Conservation (phyloP, 1,284 basidiomycete species). For the Ganoderma multipileum region DNA sequence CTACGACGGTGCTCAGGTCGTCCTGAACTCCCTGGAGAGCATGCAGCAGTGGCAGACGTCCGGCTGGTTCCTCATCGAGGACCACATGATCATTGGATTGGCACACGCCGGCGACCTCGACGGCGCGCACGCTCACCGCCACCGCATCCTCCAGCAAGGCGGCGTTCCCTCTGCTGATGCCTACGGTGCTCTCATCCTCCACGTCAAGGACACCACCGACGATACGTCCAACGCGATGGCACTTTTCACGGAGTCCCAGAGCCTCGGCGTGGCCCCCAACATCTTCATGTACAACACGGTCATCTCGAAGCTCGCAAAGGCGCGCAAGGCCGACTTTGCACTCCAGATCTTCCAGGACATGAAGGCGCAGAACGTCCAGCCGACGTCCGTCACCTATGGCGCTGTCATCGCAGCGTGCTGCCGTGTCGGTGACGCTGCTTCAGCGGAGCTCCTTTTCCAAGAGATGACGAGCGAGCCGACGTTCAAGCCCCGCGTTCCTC, state of each 20-base stretch:
- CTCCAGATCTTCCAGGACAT: slow-evolving; percentile 87
- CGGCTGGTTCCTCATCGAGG: slow-evolving; percentile 84
- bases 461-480: slow-evolving; percentile 83
- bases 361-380: slow-evolving; percentile 71
- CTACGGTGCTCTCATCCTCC: slow-evolving; percentile 89
- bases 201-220: slow-evolving; percentile 92
- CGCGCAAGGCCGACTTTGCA: slow-evolving; percentile 89
- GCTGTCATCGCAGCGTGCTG: slow-evolving; percentile 95
- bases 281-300: slow-evolving; percentile 95
- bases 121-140: slow-evolving; percentile 81
- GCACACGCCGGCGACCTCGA: slow-evolving; percentile 85
- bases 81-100: slow-evolving; percentile 86
- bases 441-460: slow-evolving; percentile 84
- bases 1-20: slow-evolving; percentile 76
- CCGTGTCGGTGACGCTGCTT: slow-evolving; percentile 87
- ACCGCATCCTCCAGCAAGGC: slow-evolving; percentile 80
- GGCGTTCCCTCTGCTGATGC: slow-evolving; percentile 87
- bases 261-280: slow-evolving; percentile 76
- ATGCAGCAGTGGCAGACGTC: slow-evolving; percentile 59
- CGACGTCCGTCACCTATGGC: slow-evolving; percentile 93
- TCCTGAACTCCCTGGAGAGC: slow-evolving; percentile 54
- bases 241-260: slow-evolving; percentile 83
- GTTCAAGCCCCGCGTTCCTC: slow-evolving; percentile 91
- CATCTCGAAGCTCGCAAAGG: slow-evolving; percentile 93
- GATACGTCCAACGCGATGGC: slow-evolving; percentile 87